Conservation (phyloP, 176 grass and related monocot genomes). For the Olyra latifolia region DNA sequence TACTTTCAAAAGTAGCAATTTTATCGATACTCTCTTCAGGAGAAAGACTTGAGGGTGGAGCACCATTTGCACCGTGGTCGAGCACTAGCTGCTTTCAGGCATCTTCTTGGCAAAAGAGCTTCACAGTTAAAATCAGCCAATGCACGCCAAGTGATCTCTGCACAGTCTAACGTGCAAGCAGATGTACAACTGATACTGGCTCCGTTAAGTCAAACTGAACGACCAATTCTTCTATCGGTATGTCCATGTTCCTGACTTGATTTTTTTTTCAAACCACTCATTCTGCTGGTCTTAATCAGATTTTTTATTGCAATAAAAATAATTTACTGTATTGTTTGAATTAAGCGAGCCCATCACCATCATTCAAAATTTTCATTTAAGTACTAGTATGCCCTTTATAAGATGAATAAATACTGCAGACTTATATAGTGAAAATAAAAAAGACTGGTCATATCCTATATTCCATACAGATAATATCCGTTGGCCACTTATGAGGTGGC, state of each 20-base stretch:
- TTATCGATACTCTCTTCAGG: slow-evolving; percentile 42
- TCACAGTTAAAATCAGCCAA: slow-evolving; percentile 69
- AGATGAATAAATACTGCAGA: background rate
- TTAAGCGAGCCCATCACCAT: background rate
- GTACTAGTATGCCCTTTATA: background rate
- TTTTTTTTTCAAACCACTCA: background rate
- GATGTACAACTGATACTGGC: slow-evolving; percentile 79
- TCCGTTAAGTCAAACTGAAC: slow-evolving; percentile 81
- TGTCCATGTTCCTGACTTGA: slow-evolving; percentile 36
- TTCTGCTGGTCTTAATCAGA: background rate
- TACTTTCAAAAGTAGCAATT: background rate
- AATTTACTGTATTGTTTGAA: background rate
- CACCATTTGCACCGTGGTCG: slow-evolving; percentile 87
- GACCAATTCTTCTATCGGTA: slow-evolving; percentile 84
- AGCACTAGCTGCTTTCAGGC: slow-evolving; percentile 83
- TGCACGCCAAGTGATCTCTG: slow-evolving; percentile 57
- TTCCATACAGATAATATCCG: slow-evolving; percentile 1
- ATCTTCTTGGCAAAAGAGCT: slow-evolving; percentile 85
- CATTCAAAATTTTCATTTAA: slow-evolving; percentile 13
- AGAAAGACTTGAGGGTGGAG: slow-evolving; percentile 86
- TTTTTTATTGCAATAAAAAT: slow-evolving; percentile 17
- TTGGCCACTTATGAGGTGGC: slow-evolving; percentile 2
- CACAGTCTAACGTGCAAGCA: slow-evolving; percentile 69
- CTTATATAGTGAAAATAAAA: slow-evolving; percentile 7
- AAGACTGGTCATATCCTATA: background rate